Evolutionary conservation across 768 basidiomycete species (phyloP).

Genomic region (Wakefieldia striispora): DNA sequence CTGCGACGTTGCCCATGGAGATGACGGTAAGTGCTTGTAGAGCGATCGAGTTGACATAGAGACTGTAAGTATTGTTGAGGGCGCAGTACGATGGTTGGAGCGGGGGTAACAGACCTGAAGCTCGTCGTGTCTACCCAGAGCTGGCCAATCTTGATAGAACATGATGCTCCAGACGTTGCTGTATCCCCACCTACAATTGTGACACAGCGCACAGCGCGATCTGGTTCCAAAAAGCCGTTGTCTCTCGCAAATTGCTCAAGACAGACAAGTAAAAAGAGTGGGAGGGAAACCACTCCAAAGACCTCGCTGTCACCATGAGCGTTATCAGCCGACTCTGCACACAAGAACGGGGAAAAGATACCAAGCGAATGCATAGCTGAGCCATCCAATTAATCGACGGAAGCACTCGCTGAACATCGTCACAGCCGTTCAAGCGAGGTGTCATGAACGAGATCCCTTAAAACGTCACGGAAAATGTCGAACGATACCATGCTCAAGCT

Average conservation of each 20-base stretch:
- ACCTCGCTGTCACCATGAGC: conserved; percentile 53
- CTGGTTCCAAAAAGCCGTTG: conserved; percentile 77
- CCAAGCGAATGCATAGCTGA: conserved; percentile 86
- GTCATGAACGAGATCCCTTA: too few relatives aligned
- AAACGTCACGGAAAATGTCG: too few relatives aligned
- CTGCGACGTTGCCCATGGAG: conserved; percentile 89
- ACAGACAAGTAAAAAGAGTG: conserved; percentile 79
- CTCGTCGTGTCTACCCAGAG: conserved; percentile 88
- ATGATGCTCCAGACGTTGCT: conserved; percentile 44
- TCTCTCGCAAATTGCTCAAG: conserved; percentile 88
- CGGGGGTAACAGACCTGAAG: conserved; percentile 59
- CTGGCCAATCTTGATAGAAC: conserved; percentile 81
- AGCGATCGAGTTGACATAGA: conserved; percentile 85
- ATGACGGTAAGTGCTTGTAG: conserved; percentile 95
- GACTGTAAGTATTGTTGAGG: conserved; percentile 38
- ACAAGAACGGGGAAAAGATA: conserved; percentile 15
- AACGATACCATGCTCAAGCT: too few relatives aligned
- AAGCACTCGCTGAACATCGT: conserved; percentile 6
- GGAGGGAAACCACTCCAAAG: conserved; percentile 77
- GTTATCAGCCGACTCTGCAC: not conserved
- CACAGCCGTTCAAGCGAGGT: not conserved
- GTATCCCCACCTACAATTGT: conserved; percentile 11
- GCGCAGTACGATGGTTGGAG: not conserved
- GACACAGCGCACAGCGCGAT: conserved; percentile 56
- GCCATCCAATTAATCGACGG: conserved; percentile 66